These are phyloP conservation scores for Alternaria sp. DNA, from an alignment of 2,329 filamentous ascomycete genomes.

Conservation along the genomic window DNA sequence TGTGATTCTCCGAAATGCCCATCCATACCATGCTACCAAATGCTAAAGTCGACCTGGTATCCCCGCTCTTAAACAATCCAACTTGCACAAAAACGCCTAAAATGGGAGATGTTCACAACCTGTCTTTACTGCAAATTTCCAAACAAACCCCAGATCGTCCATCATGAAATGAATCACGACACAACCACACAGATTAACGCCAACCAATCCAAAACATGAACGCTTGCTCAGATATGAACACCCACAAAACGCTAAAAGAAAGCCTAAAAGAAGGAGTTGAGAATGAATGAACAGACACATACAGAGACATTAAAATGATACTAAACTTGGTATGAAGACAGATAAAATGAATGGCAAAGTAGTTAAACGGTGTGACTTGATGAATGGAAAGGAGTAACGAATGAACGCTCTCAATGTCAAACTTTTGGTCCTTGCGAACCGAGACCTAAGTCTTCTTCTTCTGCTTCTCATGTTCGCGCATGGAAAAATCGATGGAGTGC, in stretches of 20 bases:
- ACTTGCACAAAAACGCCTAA: background rate
- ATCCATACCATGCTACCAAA: constrained; percentile 5
- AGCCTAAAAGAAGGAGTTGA: constrained; percentile 3
- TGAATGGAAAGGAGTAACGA: background rate
- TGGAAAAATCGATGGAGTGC: constrained; percentile 10
- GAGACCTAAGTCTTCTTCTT: constrained; percentile 2
- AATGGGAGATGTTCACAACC: background rate
- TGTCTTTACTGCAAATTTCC: background rate
- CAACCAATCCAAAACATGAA: background rate
- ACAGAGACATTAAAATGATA: background rate
- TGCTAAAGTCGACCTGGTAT: constrained; percentile 5
- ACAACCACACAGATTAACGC: background rate
- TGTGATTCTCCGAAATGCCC: constrained; percentile 1
- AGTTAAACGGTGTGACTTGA: background rate
- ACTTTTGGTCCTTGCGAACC: constrained; percentile 22
- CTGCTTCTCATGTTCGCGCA: constrained; percentile 11
- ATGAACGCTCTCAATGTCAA: constrained; percentile 7
- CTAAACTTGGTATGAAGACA: constrained; percentile 4
- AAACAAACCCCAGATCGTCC: background rate
- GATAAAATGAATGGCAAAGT: background rate
- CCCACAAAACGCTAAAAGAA: background rate
- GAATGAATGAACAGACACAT: constrained; percentile 1
- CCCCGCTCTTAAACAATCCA: background rate
- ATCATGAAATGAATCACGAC: background rate
- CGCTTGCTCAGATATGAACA: background rate